Conservation (phyloP, 2,329 filamentous ascomycete species). For the Colletotrichum godetiae region DNA sequence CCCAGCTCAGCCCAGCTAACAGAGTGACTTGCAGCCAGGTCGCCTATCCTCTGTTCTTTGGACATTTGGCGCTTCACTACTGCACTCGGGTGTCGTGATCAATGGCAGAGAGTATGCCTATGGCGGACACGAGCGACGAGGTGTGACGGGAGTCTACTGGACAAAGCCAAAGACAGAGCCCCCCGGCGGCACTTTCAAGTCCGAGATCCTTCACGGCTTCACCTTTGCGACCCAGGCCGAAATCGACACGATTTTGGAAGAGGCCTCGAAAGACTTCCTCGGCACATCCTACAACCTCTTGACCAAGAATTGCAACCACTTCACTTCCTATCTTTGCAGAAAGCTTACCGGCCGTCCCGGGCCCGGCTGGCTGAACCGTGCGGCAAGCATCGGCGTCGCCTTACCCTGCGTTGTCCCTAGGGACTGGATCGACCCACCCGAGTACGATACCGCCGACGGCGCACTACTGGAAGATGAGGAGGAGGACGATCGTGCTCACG, state of each 20-base stretch:
- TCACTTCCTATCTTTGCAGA: slow-evolving; percentile 81
- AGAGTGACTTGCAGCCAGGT: slow-evolving; percentile 65
- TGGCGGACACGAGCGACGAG: slow-evolving; percentile 79
- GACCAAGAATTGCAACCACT: slow-evolving; percentile 90
- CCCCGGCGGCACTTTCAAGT: slow-evolving; percentile 81
- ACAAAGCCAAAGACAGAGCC: slow-evolving; percentile 78
- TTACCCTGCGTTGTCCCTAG: slow-evolving; percentile 84
- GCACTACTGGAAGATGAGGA: slow-evolving; percentile 71
- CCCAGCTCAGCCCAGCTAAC: slow-evolving; percentile 19
- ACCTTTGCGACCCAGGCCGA: slow-evolving; percentile 76
- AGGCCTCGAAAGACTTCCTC: slow-evolving; percentile 77
- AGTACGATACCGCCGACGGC: slow-evolving; percentile 78
- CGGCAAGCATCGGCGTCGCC: slow-evolving; percentile 84
- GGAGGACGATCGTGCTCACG: slow-evolving; percentile 61
- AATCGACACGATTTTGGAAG: slow-evolving; percentile 76
- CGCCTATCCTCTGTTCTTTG: slow-evolving; percentile 81
- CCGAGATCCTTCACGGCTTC: slow-evolving; percentile 82
- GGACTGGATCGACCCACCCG: slow-evolving; percentile 85
- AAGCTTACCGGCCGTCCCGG: slow-evolving; percentile 77
- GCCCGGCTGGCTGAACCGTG: slow-evolving; percentile 83
- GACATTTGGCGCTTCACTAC: slow-evolving; percentile 80
- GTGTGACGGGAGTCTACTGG: slow-evolving; percentile 85
- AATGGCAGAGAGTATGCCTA: slow-evolving; percentile 86
- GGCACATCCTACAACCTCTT: slow-evolving; percentile 85
- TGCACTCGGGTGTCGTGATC: slow-evolving; percentile 87